Percentiles rank a stretch among this genome's conserved stretches.
These are phyloP conservation scores for Leccinum barrowsii DNA, from an alignment of 768 basidiomycete species.

Conservation along the genomic window DNA sequence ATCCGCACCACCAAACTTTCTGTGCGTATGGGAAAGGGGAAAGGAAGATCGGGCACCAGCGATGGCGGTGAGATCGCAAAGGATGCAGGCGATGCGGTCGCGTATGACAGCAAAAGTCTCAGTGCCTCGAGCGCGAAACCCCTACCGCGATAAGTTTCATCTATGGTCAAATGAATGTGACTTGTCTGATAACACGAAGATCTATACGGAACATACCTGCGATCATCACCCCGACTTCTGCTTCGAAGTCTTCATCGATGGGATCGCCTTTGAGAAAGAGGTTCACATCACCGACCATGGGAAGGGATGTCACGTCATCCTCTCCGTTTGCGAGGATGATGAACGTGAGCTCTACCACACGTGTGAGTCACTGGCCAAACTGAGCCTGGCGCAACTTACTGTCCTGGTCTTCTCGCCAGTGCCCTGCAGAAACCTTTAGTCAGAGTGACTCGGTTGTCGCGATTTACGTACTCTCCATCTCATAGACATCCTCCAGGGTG, in stretches of 20 bases:
- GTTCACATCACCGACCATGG: slow-evolving; percentile 93
- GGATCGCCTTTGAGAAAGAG: slow-evolving; percentile 69
- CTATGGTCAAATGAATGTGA: slow-evolving; percentile 34
- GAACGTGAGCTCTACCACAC: slow-evolving; percentile 71
- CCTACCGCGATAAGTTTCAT: slow-evolving; percentile 61
- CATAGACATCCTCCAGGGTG: slow-evolving; percentile 74
- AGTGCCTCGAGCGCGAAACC: slow-evolving; percentile 65
- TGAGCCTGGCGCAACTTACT: slow-evolving; percentile 38
- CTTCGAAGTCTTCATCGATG: slow-evolving; percentile 51
- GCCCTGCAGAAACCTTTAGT: slow-evolving; percentile 42
- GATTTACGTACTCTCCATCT: slow-evolving; percentile 73
- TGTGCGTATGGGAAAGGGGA: slow-evolving; percentile 43
- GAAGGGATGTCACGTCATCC: slow-evolving; percentile 34
- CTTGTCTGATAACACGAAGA: not conserved
- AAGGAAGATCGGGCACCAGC: slow-evolving; percentile 25
- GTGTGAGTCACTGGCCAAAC: not conserved
- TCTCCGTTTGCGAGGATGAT: slow-evolving; percentile 62
- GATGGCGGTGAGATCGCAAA: slow-evolving; percentile 12
- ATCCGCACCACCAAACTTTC: slow-evolving; percentile 65
- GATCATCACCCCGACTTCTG: slow-evolving; percentile 91
- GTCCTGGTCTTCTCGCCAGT: slow-evolving; percentile 85
- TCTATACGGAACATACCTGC: slow-evolving; percentile 49
- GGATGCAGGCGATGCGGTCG: slow-evolving; percentile 41
- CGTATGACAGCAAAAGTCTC: slow-evolving; percentile 65
- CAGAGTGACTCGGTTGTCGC: not conserved